Evolutionary conservation across 2,329 filamentous ascomycete species (phyloP).

Genomic region (Myriosclerotinia curreyana): DNA sequence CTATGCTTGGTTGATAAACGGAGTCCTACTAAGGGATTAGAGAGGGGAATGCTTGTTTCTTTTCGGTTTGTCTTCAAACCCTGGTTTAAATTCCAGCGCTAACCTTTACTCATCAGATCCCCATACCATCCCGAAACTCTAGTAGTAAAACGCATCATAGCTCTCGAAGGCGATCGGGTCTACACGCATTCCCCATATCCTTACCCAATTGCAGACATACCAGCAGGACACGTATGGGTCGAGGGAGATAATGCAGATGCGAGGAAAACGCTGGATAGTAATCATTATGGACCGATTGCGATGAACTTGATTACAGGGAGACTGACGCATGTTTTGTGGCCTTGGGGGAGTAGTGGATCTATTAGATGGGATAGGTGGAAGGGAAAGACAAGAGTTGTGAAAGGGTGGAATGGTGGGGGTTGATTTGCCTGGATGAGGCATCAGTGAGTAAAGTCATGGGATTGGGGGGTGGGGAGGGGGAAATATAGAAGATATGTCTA

Average conservation of each 20-base stretch:
- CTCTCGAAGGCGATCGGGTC: slow-evolving; percentile 74
- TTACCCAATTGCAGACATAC: slow-evolving; percentile 59
- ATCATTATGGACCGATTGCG: slow-evolving; percentile 83
- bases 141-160: slow-evolving; percentile 80
- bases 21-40: slow-evolving; percentile 54
- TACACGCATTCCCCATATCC: slow-evolving; percentile 57
- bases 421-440: not conserved
- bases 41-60: slow-evolving; percentile 72
- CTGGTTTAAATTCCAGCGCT: not conserved
- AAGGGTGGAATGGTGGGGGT: slow-evolving; percentile 28
- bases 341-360: slow-evolving; percentile 56
- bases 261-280: slow-evolving; percentile 74
- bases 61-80: slow-evolving; percentile 52
- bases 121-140: slow-evolving; percentile 67
- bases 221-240: slow-evolving; percentile 87
- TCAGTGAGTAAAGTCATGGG: too few relatives aligned
- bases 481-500: too few relatives aligned
- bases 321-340: slow-evolving; percentile 70
- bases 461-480: too few relatives aligned
- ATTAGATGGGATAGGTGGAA: slow-evolving; percentile 56
- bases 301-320: slow-evolving; percentile 71
- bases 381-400: slow-evolving; percentile 44
- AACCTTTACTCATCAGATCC: slow-evolving; percentile 49
- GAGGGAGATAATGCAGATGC: slow-evolving; percentile 71
- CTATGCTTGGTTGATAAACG: slow-evolving; percentile 59